Base-by-base conservation (phyloP, 345 rosid species). In the Draba incana region DNA sequence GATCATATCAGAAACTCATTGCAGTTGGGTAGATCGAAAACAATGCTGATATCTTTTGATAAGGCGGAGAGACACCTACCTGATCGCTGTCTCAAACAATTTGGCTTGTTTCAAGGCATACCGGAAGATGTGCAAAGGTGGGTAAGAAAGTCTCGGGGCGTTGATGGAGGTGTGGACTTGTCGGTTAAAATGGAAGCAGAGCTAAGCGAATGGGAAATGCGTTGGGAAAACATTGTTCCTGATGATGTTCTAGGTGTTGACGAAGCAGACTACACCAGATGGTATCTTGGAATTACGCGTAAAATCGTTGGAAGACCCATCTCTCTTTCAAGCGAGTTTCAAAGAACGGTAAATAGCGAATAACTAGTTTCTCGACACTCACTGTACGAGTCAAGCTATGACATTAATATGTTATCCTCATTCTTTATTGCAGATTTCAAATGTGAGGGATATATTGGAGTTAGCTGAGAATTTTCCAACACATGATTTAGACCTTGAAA, bases 1-100 rank as follows among this genome's bases (percentile, higher is more conserved):
- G 88, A 84, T 60, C 77, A 80, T 59, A 85, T 88, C 9, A 81
- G 76, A 78, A 75, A 52, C 61, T 79, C 82, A 56, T 74, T 93
- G 76, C 77, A 77, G 79, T 70, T 93, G 70, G 96, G 97, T 71
- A 88, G 97, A 82, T 88, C 98, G 8, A 90, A 83, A 79, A 87
- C 98, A 16, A 93, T 88, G 97, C 81, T 93, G 68, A 84, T 93
- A 71, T 93, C 97, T 74, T 93, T 90, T 65, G 98, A 90, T 79
- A 93, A 93, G 90, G 97, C 98, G 13, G 98, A 93, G 82, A 88
- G 99, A 71, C 99, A 94, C 77, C 91, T 94, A 4, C 96, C 99
- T 66, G 89, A 91, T 80, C 97, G 99, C 62, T 89, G 96, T 75
- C 79, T 90, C 42, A 86, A 96, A 78, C 99, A 94, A 53, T 88